Base-by-base conservation (phyloP, 495 filamentous ascomycete genomes). In the Aspergillus carlsbadensis region DNA sequence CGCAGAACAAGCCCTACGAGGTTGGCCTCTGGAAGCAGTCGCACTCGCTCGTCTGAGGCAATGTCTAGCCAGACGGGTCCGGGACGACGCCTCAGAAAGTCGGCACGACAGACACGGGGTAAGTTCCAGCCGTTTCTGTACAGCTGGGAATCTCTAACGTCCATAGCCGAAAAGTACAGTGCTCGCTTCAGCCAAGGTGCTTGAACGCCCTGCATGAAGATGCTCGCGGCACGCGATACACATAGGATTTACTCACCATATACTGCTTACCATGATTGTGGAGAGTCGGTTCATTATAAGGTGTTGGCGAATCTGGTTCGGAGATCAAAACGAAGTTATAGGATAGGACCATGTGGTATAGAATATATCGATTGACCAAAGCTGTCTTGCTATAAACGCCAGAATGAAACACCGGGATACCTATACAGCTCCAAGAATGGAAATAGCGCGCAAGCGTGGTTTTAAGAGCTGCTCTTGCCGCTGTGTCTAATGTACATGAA, bases 111-210 rank as follows among this genome's bases (percentile, higher is more conserved):
- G 21, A 60, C 67, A 40, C 58, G 68, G 63, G 65, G 70, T 72
- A 67, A 42, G 56, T 17, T 33, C 2, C 20, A 10, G 5, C 18
- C 17, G 10, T 21, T n/a, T 8, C 34, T 26, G 20, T 24, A 1
- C 10, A 6, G 11, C 10, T 6, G 20, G 14, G 3, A 7, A 24
- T 40, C 26, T 10, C 18, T 41, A 39, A 58, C 61, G 5, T 40
- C 11, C 1, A 14, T 18, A 76, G 72, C 69, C 14, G 68, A 71
- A 6, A 65, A 62, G 21, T 76, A 76, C 52, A 69, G 57, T 24
- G 66, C 66, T 33, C 71, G 70, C 0, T 76, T 75, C 43, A 67
- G 55, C 39, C 49, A 40, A 37, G 42, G 57, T 18, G 58, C 20
- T 17, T 50, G 54, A 56, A 21, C 22, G 22, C 13, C 11, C 13